Percentiles rank a stretch among this genome's conserved stretches.
Evolutionary conservation across 768 basidiomycete species (phyloP).

Genomic region (Fomitopsis serialis): DNA sequence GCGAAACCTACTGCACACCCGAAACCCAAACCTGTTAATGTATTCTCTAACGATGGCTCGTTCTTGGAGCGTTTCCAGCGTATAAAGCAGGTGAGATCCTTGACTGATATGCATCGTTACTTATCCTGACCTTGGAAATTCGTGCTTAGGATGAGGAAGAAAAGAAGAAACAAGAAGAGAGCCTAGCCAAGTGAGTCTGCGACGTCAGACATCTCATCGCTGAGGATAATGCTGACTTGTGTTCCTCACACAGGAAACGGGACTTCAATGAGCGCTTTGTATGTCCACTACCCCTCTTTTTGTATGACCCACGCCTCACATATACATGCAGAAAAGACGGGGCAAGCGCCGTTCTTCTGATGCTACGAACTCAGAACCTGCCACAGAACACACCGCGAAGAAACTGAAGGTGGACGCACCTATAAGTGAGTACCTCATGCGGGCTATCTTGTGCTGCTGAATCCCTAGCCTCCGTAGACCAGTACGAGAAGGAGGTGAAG

Average conservation of each 20-base stretch:
- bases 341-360: conserved; percentile 51
- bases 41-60: conserved; percentile 67
- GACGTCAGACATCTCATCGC: neutral
- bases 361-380: conserved; percentile 26
- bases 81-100: conserved; percentile 41
- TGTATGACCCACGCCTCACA: conserved; percentile 3
- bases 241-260: conserved; percentile 40
- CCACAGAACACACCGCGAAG: conserved; percentile 34
- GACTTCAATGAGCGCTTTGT: conserved; percentile 60
- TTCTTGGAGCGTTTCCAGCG: conserved; percentile 63
- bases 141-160: conserved; percentile 47
- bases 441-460: neutral
- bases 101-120: neutral
- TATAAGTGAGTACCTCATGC: conserved; percentile 26
- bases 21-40: conserved; percentile 46
- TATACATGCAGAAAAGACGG: conserved; percentile 41
- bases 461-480: conserved; percentile 18
- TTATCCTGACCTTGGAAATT: conserved; percentile 2
- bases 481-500: conserved; percentile 38
- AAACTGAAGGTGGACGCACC: conserved; percentile 31
- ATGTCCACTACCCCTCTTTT: conserved; percentile 20
- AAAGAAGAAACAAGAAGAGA: conserved; percentile 48
- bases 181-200: conserved; percentile 38
- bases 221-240: neutral
- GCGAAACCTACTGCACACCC: conserved; percentile 20